Evolutionary conservation across 1,284 basidiomycete species (phyloP), one percentile per base, ranked within the genome.

Genomic region (Leccinum griseonigrum): DNA sequence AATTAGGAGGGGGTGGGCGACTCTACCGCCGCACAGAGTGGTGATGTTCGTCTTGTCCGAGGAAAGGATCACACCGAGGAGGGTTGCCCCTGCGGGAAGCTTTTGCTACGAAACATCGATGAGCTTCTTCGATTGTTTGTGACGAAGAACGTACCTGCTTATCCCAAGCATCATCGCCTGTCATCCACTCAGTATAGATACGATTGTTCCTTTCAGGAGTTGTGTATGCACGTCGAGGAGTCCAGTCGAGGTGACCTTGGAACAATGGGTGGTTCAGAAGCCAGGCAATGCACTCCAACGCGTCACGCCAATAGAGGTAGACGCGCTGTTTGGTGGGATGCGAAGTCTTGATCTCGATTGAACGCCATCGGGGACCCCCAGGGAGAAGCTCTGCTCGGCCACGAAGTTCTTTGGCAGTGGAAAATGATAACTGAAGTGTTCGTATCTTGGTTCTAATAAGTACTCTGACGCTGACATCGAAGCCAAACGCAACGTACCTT

Each of bases 131-230:
- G 13, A 50, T 7, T 13, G 13, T 14, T 28, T 26, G 11, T 16
- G 9, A 52, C 16, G n/a, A 11, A 52, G 28, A 52, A 14, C 14
- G 4, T 52, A 52, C 51, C 51, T 52, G 63, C 31, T 59, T 61
- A 29, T 54, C 29, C 63, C 64, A 64, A 10, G 64, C 63, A 11
- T 34, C 43, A 16, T 65, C 29, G 29, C 63, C 54, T 64, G 48
- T 50, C 48, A 50, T 28, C 48, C 48, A 50, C 26, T 50, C 26
- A 6, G 48, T 50, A 26, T 52, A 64, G 4, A 59, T 38, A 14
- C 54, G 9, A 9, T 28, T 29, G 10, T 36, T 4, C 10, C 9
- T n/a, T 11, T 56, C 52, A 14, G 53, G 43, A 29, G 29, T 62
- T 2, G 18, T 56, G 28, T 53, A 64, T 18, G 57, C 38, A 16